Evolutionary conservation across 2,329 filamentous ascomycete species (phyloP), one percentile per base, ranked within the genome.

Genomic region (Stemphylium lycopersici): DNA sequence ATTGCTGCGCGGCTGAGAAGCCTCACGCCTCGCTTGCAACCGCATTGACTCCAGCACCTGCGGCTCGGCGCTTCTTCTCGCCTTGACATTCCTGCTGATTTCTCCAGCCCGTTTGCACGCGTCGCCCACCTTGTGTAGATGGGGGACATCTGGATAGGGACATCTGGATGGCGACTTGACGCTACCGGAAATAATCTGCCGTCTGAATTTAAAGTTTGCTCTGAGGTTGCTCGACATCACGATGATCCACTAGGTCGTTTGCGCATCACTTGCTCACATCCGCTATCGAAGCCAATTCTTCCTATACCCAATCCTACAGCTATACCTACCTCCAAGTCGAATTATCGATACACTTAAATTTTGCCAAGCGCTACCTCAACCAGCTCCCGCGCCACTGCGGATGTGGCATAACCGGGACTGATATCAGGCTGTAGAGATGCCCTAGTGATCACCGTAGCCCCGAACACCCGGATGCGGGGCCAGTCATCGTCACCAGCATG

Each of bases 221-320:
- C 45, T 10, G 36, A 33, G 24, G 29, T 29, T 36, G 29, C n/a
- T 13, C 13, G 26, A 32, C 11, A 16, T 26, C 34, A 34, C 24
- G 46, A 34, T 12, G 29, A 54, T 50, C 46, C 26, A 13, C 40
- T 31, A 44, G 29, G 46, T 44, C 12, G 3, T 15, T 45, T 16
- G 34, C 16, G 22, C 37, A 29, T 38, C 46, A 43, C 40, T 22
- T 36, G 40, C 18, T 20, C 46, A 40, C 22, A 20, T 22, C 13
- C 39, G 34, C 33, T 50, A 54, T 45, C 8, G 40, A 39, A 49
- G 29, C 20, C 29, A 29, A n/a, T 13, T 33, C 29, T 44, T 29
- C 16, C 39, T 32, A 12, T 34, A 12, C 20, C 46, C 33, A 29
- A 50, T 45, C 31, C 13, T 29, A 26, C 40, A 29, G 11, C n/a